Base-by-base conservation (phyloP, 148 eudicot species). In the Cornus florida region DNA sequence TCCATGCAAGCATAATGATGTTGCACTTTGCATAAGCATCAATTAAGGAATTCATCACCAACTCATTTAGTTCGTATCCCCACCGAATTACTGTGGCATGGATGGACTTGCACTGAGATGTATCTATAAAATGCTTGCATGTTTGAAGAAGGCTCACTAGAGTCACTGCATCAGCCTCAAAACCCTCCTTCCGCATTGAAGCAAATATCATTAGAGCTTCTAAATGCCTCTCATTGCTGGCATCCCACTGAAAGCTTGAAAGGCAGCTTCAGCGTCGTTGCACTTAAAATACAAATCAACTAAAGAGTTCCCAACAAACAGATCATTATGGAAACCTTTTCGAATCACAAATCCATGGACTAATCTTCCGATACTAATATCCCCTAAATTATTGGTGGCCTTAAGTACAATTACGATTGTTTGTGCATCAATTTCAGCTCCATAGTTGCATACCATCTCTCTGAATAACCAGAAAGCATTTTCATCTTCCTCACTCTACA, bases 11-110 rank as follows among this genome's bases (percentile, higher is more conserved):
- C 50, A 39, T 79, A 50, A 95, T 86, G 71, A 82, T 83, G 81
- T 88, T 79, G 82, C 96, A 89, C 82, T 88, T 91, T 48, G 96
- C 89, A 79, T 95, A 95, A 64, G 92, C 87, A 77, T 94, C 94
- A 14, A 94, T 90, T 43, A 94, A 86, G 33, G 97, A 85, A 79
- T 86, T 89, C 53, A 87, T 31, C 32, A 90, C 86, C 88, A 91
- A 69, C 70, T 87, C 81, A 74, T 95, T 93, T 10, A 78, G 83
- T 78, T 91, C 94, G 48, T 86, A 81, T 48, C 86, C 81, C 56
- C 19, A 48, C 43, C 91, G 82, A 16, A 93, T 17, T 60, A 91
- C 68, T 75, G 73, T 84, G 17, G 83, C 68, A 56, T 94, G 98
- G 75, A 93, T 82, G 70, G 71, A 84, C 84, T 87, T 90, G 89